Base-by-base conservation (phyloP, 2,329 filamentous ascomycete species). In the Chalaropsis ovoidea region DNA sequence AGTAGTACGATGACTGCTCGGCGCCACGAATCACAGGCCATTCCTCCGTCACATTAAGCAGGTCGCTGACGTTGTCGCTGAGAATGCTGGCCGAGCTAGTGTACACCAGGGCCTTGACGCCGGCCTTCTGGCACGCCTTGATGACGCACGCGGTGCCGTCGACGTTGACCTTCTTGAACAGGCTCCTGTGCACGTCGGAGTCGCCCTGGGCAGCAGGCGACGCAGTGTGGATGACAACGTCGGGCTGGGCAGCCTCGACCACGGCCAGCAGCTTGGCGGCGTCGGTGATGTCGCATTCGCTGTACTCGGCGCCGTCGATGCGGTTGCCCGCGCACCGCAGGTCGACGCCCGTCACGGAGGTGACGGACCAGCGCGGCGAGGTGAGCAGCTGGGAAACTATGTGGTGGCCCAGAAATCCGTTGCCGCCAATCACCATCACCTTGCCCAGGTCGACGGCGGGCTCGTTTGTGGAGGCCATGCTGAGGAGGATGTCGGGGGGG, bases 221-320 rank as follows among this genome's bases (percentile, higher is more conserved):
- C 22, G 93, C 94, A 1, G 92, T 95, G 76, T 99, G 93, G 72
- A 97, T 87, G 63, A 99, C 90, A 15, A 95, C 83, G 72, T 91
- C 86, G 22, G 93, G 92, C 71, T 82, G 82, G 65, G 86, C 80
- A 69, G 84, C 78, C 41, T 80, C 75, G 71, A 97, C 85, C 56
- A 90, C 77, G 45, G 80, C 77, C 49, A 82, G 74, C 69, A 94
- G 80, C 68, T 80, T 80, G 65, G 79, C 78, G 19, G 77, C 72
- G 69, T 88, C 84, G 65, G 88, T 91, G 73, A 94, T 90, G 75
- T 93, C 88, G 73, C 85, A 88, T 70, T 90, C 85, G 74, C 84
- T 81, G 77, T 94, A 94, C 63, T 79, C 75, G 61, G 79, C 77
- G 65, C 77, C 78, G 43, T 77, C 75, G 67, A 80, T 83, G 75